Evolutionary conservation across 495 filamentous ascomycete species (phyloP), one percentile per base, ranked within the genome.

Genomic region (Monascus purpureus): DNA sequence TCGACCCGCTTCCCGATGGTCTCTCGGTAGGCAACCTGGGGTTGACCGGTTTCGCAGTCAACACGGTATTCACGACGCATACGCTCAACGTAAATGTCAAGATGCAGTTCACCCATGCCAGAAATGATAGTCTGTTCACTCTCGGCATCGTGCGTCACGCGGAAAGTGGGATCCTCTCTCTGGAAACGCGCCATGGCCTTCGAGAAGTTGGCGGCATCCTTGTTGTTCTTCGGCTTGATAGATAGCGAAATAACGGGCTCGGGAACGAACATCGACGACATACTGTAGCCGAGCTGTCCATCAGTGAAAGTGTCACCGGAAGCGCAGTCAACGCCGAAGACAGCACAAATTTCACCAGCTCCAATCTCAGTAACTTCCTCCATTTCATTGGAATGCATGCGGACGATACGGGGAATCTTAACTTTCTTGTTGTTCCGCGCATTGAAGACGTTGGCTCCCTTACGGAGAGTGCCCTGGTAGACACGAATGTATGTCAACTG

Each of bases 361-460:
- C 84, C 81, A 30, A 99, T 79, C 51, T 95, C 87, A 28, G 50
- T 61, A 9, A 93, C 81, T 41, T 99, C 92, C 57, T 96, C 92
- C 92, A 99, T 90, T 51, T 99, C 92, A 50, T 96, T 94, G 19
- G 86, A 93, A 66, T 99, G 92, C 92, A 99, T 99, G 28, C 92
- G 82, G 29, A 99, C 92, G 46, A 99, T 99, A 45, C 87, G 80
- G 13, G 92, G 92, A 36, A 96, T 75, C 57, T 93, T 90, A 51
- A 99, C 77, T 61, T 90, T 96, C 69, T 96, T 95, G 52, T 83
- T 76, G 31, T 71, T 85, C 38, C 88, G 78, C 7, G 90, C 83
- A 50, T 99, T 99, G 72, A 77, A 94, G 19, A 99, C 75, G 50
- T 83, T 80, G 46, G 77, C 66, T 25, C 85, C 81, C 67, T 92